phyloP scores from a whole-genome alignment of 148 eudicot species.

The Vaccinium macrocarpon region DNA sequence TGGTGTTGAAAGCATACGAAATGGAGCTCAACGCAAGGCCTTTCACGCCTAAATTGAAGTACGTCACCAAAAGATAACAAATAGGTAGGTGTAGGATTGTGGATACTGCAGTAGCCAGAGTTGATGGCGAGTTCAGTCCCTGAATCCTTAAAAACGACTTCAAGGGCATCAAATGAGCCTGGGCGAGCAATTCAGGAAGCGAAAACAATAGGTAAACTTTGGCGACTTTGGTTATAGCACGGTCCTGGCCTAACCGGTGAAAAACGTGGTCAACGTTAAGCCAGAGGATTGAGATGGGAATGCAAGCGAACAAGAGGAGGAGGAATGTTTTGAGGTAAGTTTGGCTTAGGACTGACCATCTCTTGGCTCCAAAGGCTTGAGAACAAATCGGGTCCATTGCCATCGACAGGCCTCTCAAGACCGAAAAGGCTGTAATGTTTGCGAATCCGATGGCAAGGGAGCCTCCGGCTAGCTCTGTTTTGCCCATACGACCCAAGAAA shows the following conservation, averaged over 20 bases:
- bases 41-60: constrained; percentile 53
- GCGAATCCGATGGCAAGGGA: constrained; percentile 81
- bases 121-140: constrained; percentile 51
- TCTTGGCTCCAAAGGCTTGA: constrained; percentile 85
- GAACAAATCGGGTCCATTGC: constrained; percentile 96
- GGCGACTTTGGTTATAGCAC: constrained; percentile 53
- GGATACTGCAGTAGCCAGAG: constrained; percentile 41
- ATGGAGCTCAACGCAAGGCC: constrained; percentile 76
- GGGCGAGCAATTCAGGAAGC: constrained; percentile 66
- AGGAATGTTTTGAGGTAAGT: constrained; percentile 69
- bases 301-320: constrained; percentile 51
- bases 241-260: constrained; percentile 57
- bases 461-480: constrained; percentile 76
- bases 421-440: constrained; percentile 75
- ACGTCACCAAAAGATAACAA: constrained; percentile 47
- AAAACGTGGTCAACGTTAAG: constrained; percentile 69
- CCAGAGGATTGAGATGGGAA: constrained; percentile 62
- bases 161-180: constrained; percentile 57
- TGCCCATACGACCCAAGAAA: constrained; percentile 70
- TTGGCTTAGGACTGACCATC: constrained; percentile 57
- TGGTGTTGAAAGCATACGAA: constrained; percentile 52
- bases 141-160: constrained; percentile 68
- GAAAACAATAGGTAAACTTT: constrained; percentile 56
- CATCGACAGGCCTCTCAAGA: constrained; percentile 85
- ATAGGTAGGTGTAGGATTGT: constrained; percentile 65